phyloP scores from a whole-genome alignment of 2,329 filamentous ascomycete genomes.

The Corinectria fuckeliana region DNA sequence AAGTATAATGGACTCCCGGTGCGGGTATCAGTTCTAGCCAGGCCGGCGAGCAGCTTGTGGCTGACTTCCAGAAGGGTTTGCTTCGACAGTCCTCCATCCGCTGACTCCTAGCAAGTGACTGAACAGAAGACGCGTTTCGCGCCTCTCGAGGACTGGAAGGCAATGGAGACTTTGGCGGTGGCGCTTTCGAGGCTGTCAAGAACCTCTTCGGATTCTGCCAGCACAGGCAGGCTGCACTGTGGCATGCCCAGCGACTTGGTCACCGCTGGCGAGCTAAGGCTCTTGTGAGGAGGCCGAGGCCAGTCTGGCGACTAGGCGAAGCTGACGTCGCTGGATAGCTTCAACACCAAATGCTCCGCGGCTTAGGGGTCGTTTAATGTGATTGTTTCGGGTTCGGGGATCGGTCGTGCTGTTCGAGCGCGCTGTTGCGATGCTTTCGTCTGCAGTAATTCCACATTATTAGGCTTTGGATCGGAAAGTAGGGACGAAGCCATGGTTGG shows the following conservation, averaged over 20 bases:
- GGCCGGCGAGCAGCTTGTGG: slow-evolving; percentile 39
- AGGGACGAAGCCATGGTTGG: too few relatives aligned
- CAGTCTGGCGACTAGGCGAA: slow-evolving; percentile 25
- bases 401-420: background rate
- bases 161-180: slow-evolving; percentile 41
- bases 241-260: slow-evolving; percentile 36
- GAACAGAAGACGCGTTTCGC: slow-evolving; percentile 42
- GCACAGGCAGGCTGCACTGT: slow-evolving; percentile 41
- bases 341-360: slow-evolving; percentile 34
- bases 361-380: slow-evolving; percentile 4
- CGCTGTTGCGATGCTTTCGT: background rate
- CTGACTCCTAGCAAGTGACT: slow-evolving; percentile 34
- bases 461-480: background rate
- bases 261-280: slow-evolving; percentile 39
- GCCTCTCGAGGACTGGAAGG: slow-evolving; percentile 41
- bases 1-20: slow-evolving; percentile 45
- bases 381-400: background rate
- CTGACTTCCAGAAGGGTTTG: slow-evolving; percentile 43
- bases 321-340: slow-evolving; percentile 35
- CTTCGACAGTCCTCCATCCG: background rate
- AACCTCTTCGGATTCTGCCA: slow-evolving; percentile 47
- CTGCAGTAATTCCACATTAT: background rate
- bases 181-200: slow-evolving; percentile 45
- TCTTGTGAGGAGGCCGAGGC: slow-evolving; percentile 37
- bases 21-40: slow-evolving; percentile 45